phyloP scores from a whole-genome alignment of 768 basidiomycete genomes.

The Trametes cubensis region DNA sequence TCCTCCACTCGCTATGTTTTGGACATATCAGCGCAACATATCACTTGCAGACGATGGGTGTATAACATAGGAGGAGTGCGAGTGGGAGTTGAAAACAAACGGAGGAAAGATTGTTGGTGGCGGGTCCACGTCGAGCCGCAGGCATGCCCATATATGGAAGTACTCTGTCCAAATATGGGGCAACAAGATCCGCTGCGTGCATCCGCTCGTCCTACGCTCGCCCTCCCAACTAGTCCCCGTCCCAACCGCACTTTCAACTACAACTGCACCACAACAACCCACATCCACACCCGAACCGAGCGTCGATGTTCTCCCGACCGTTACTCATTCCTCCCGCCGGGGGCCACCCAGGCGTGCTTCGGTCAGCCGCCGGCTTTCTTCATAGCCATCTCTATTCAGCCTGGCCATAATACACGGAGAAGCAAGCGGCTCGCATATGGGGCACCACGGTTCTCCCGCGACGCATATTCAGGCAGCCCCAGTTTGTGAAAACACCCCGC shows the following conservation, averaged over 20 bases:
- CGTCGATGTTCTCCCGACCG: not conserved
- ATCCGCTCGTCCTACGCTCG: conserved; percentile 3
- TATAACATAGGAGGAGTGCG: too few relatives aligned
- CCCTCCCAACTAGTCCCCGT: not conserved
- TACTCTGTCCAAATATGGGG: not conserved
- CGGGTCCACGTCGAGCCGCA: not conserved
- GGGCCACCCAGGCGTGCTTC: not conserved
- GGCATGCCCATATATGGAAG: conserved; percentile 1
- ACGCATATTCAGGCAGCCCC: too few relatives aligned
- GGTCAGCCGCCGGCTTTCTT: conserved; percentile 6
- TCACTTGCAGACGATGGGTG: too few relatives aligned
- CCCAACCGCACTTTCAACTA: not conserved
- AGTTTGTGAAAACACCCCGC: too few relatives aligned
- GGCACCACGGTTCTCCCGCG: not conserved
- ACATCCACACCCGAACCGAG: too few relatives aligned
- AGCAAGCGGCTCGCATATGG: not conserved
- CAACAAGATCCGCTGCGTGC: conserved; percentile 10
- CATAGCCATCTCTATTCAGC: conserved; percentile 8
- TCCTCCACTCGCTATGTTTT: not conserved
- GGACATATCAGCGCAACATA: not conserved
- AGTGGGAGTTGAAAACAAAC: not conserved
- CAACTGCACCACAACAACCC: too few relatives aligned
- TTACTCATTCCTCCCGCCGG: not conserved
- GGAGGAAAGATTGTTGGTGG: not conserved
- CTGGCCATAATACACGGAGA: not conserved